Percentiles rank a stretch among this genome's conserved stretches.
These are phyloP conservation scores for Tetrahymena malaccensis DNA, from an alignment of 73 alveolate genomes.

Conservation along the genomic window DNA sequence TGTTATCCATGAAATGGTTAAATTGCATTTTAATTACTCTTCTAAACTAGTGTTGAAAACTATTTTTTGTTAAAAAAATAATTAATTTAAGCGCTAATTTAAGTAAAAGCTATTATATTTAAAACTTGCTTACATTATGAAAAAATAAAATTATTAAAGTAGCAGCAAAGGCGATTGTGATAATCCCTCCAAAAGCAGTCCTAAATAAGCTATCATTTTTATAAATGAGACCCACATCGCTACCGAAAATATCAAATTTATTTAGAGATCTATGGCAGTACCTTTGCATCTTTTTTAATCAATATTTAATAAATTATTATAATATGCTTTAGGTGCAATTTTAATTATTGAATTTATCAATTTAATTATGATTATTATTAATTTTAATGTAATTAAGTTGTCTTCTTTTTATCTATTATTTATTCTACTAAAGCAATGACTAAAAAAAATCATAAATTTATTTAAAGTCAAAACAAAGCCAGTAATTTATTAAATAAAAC, in stretches of 20 bases:
- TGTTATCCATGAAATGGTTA: background rate
- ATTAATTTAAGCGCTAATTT: no score
- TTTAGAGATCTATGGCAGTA: background rate
- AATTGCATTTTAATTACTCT: background rate
- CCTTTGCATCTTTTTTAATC: background rate
- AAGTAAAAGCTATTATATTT: background rate
- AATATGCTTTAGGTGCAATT: background rate
- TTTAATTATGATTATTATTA: no score
- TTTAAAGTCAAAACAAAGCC: no score
- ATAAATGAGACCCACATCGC: background rate
- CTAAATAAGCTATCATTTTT: background rate
- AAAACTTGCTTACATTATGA: background rate
- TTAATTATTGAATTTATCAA: background rate
- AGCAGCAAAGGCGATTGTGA: background rate
- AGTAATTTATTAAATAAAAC: no score
- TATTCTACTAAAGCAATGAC: background rate
- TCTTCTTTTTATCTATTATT: background rate
- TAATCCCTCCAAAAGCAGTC: background rate
- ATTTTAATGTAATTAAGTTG: background rate
- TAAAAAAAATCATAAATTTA: no score
- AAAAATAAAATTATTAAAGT: background rate
- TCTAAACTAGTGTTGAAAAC: background rate
- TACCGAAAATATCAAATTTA: background rate
- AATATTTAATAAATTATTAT: background rate
- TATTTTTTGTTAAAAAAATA: background rate